Evolutionary conservation across 2,329 filamentous ascomycete genomes (phyloP), one percentile per base, ranked within the genome.

Genomic region (Fusarium torreyae): DNA sequence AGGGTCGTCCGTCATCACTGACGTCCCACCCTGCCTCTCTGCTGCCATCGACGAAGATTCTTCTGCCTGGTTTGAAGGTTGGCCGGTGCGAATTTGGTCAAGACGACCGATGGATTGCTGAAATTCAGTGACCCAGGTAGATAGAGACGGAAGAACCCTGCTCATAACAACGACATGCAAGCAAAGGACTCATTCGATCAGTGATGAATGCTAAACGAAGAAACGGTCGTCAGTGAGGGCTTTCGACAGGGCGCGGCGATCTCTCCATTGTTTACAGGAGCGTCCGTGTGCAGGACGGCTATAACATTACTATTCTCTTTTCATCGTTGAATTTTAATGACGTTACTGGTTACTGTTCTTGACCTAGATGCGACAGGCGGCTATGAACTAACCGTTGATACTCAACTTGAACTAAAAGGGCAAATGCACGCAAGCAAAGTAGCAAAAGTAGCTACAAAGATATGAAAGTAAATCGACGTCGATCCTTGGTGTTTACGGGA

Each of bases 231-330:
- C 57, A 53, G 33, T 55, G 63, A 69, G 46, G 66, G 45, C 50
- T 66, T 69, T 31, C 52, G 52, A 42, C 49, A 69, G 38, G 66
- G 61, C 53, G 39, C 38, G 61, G 54, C 52, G 57, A 68, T 66
- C 62, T 73, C 59, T 57, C 46, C 62, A 69, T 74, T 71, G 71
- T 70, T 65, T 68, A 63, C 72, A 68, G 63, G 48, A 70, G 54
- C 70, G 72, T 69, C 71, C 66, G 72, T 74, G 72, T 71, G 63
- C 61, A 59, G 57, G 59, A 71, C 63, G 71, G 72, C 68, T 72
- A 72, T 70, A 57, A 73, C 72, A 57, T 72, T 63, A 65, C 72
- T 73, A 74, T 72, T 33, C 72, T 73, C 68, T 48, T 74, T 74
- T 73, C 68, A 74, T 69, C 68, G 42, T 54, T 36, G 57, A 51